Percentiles rank a stretch among this genome's conserved stretches.
phyloP scores from a whole-genome alignment of 108 stramenopile species.

The Stephanodiscus minutulus region DNA sequence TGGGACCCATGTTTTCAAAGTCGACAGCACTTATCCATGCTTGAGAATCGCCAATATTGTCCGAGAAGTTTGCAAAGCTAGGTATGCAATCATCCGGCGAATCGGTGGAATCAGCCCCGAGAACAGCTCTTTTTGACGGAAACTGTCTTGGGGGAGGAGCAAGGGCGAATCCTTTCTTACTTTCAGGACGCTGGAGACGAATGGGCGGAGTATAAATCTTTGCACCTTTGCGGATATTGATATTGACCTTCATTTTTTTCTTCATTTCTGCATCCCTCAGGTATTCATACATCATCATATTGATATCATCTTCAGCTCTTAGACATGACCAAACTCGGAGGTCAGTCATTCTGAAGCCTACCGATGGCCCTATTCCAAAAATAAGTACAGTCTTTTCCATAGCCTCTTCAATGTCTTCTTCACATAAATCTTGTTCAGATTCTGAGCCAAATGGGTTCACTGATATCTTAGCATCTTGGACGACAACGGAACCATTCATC shows the following conservation, averaged over 20 bases:
- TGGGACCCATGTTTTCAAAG: not conserved
- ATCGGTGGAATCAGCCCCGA: conserved; percentile 2
- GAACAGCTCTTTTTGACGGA: conserved; percentile 15
- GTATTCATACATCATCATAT: conserved; percentile 84
- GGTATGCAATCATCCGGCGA: conserved; percentile 6
- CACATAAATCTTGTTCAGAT: conserved; percentile 45
- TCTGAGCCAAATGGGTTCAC: conserved; percentile 49
- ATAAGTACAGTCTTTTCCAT: conserved; percentile 69
- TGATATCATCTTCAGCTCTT: conserved; percentile 74
- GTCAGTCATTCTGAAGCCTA: conserved; percentile 77
- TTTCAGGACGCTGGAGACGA: conserved; percentile 27
- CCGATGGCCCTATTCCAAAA: conserved; percentile 72
- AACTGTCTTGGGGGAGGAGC: conserved; percentile 29
- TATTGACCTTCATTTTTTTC: conserved; percentile 83
- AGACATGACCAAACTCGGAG: conserved; percentile 83
- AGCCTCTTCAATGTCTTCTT: conserved; percentile 64
- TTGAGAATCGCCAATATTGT: not conserved
- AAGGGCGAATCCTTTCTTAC: conserved; percentile 29
- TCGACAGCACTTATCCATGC: not conserved
- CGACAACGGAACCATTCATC: conserved; percentile 62
- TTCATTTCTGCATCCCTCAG: conserved; percentile 77
- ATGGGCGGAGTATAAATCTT: conserved; percentile 50
- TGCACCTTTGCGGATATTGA: conserved; percentile 74
- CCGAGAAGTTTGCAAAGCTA: conserved; percentile 27
- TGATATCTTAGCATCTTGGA: conserved; percentile 29